A percentile compares a stretch with the other conserved stretches of the same genome.
These are phyloP conservation scores for Dioszegia aurantiaca DNA, from an alignment of 768 basidiomycete genomes.

Conservation along the genomic window DNA sequence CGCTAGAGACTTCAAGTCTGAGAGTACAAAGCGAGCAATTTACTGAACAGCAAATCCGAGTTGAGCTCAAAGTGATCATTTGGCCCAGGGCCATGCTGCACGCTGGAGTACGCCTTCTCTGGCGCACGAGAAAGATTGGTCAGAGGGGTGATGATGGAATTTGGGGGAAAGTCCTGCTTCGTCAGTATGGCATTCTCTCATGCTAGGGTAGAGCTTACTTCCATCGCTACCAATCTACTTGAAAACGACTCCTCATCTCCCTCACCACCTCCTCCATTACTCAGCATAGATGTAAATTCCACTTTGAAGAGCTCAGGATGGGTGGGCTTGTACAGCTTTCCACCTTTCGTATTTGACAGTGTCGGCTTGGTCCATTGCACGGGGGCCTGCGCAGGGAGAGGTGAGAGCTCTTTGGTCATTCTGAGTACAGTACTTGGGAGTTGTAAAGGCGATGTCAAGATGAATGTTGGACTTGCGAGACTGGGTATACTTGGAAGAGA, in stretches of 20 bases:
- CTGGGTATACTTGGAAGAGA: not conserved
- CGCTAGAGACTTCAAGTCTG: too few relatives aligned
- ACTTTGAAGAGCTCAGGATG: conserved; percentile 47
- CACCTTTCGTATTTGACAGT: conserved; percentile 34
- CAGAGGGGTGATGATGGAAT: conserved; percentile 32
- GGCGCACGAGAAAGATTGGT: conserved; percentile 40
- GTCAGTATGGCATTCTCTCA: not conserved
- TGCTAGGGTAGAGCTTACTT: conserved; percentile 27
- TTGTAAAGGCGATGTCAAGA: not conserved
- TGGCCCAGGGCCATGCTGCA: conserved; percentile 58
- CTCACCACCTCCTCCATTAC: not conserved
- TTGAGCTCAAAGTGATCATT: conserved; percentile 62
- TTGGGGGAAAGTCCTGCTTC: conserved; percentile 42
- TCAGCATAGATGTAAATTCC: conserved; percentile 23
- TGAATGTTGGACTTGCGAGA: too few relatives aligned
- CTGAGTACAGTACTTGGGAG: not conserved
- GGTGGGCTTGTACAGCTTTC: conserved; percentile 46
- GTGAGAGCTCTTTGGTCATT: conserved; percentile 30
- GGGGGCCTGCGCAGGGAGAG: conserved; percentile 29
- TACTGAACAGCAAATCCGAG: conserved; percentile 63
- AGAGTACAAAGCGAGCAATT: too few relatives aligned
- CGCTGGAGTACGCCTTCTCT: conserved; percentile 58
- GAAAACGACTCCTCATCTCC: conserved; percentile 38
- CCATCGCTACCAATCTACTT: conserved; percentile 42
- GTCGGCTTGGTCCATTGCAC: conserved; percentile 45